Evolutionary conservation across 352 stramenopile genomes (phyloP), one percentile per base, ranked within the genome.

Genomic region (Sclerospora graminicola): DNA sequence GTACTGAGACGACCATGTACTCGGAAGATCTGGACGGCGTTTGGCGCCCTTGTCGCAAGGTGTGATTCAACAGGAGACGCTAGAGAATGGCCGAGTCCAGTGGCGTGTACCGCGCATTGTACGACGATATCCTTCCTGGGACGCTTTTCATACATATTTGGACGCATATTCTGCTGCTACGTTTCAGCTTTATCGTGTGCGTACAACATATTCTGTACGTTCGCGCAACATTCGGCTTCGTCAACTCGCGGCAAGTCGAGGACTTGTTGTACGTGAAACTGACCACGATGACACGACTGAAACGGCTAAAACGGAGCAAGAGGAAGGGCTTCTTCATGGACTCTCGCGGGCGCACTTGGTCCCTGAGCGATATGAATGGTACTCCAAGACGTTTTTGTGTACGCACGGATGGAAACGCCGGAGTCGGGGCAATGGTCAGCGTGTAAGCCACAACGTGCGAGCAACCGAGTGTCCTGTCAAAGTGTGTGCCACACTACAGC

Each of bases 321-420:
- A 51, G 26, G 44, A 45, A 30, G 29, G 18, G n/a, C n/a, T n/a
- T n/a, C n/a, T n/a, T 23, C 38, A 62, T 8, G 55, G 46, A 1
- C 15, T 69, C 0, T 69, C 59, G 13, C 46, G 59, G n/a, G 59
- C 55, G n/a, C 63, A 73, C 34, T 44, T 84, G 4, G 60, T 84
- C 8, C 76, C 76, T 2, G 54, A 71, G 9, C 54, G 51, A 10
- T 84, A 66, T 21, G 63, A 84, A 38, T 89, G 73, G 73, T 89
- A 89, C 41, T 84, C 73, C 7, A 89, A 89, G 51, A 89, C 76
- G 1, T 86, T 82, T 29, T 45, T 89, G 16, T 89, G 76, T 37
- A 89, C 76, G 2, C 73, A 89, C 38, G 76, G 76, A 0, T 86
- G 73, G 76, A 86, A 89, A 36, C 64, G 72, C 37, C 68, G 76